Conservation (phyloP, 257 asterid genomes). For the Solanum sitiens region DNA sequence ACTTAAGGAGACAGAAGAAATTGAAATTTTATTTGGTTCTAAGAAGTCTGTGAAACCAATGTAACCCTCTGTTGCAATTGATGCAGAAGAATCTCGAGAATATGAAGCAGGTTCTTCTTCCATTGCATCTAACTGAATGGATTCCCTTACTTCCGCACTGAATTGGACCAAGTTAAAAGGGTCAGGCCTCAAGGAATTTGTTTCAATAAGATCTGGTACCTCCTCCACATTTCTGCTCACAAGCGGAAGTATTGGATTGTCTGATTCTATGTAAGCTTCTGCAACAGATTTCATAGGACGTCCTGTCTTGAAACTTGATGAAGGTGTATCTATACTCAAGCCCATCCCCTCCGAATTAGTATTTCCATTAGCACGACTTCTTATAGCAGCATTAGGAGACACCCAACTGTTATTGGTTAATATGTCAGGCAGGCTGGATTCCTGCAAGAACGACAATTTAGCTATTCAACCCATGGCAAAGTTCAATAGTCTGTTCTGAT, state of each 20-base stretch:
- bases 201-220: constrained; percentile 10
- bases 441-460: background rate
- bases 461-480: constrained; percentile 25
- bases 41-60: constrained; percentile 32
- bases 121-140: constrained; percentile 36
- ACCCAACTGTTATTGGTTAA: constrained; percentile 77
- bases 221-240: constrained; percentile 19
- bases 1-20: constrained; percentile 40
- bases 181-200: constrained; percentile 20
- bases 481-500: background rate
- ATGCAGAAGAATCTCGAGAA: constrained; percentile 26
- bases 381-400: constrained; percentile 64
- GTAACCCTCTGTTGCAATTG: constrained; percentile 10
- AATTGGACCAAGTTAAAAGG: constrained; percentile 37
- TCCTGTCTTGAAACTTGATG: constrained; percentile 32
- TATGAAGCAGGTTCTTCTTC: constrained; percentile 38
- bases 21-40: constrained; percentile 44
- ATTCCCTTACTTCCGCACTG: constrained; percentile 24
- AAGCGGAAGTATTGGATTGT: constrained; percentile 27
- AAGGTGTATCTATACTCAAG: constrained; percentile 16
- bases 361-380: constrained; percentile 34
- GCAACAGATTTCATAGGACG: background rate
- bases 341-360: constrained; percentile 13
- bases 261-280: constrained; percentile 12
- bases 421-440: constrained; percentile 76